Percentiles rank a stretch among this genome's conserved stretches.
Evolutionary conservation across 257 asterid genomes (phyloP).

Genomic region (Capsicum baccatum): DNA sequence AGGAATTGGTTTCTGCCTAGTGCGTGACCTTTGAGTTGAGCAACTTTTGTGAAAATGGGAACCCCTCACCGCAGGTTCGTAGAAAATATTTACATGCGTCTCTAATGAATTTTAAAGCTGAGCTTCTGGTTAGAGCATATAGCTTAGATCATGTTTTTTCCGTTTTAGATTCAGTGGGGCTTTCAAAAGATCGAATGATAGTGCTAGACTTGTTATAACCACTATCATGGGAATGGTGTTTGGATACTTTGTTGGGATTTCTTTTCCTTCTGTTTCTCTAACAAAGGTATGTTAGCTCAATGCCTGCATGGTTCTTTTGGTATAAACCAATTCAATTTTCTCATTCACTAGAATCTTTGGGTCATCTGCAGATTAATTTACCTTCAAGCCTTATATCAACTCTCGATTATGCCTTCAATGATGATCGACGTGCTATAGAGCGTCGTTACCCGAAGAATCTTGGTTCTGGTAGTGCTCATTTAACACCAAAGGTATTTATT

Average conservation of each 20-base stretch:
- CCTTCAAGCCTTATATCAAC: conserved; percentile 78
- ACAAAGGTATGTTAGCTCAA: conserved; percentile 63
- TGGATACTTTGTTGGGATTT: conserved; percentile 91
- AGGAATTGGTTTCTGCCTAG: conserved; percentile 58
- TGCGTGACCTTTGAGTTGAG: conserved; percentile 61
- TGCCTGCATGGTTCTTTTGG: neutral
- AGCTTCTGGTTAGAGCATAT: neutral
- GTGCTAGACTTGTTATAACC: conserved; percentile 74
- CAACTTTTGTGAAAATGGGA: conserved; percentile 70
- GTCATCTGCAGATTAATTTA: conserved; percentile 69
- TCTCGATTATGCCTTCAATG: conserved; percentile 61
- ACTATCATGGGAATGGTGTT: conserved; percentile 88
- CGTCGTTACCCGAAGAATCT: conserved; percentile 95
- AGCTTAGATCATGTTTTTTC: conserved; percentile 16
- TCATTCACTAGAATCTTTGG: conserved; percentile 29
- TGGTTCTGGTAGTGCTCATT: conserved; percentile 88
- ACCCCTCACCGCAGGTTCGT: conserved; percentile 79
- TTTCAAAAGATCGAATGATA: conserved; percentile 70
- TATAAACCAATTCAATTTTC: neutral
- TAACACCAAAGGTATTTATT: conserved; percentile 76
- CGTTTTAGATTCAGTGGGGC: conserved; percentile 65
- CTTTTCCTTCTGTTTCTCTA: conserved; percentile 87
- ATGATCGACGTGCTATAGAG: conserved; percentile 42
- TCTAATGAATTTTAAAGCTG: conserved; percentile 23
- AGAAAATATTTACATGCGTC: neutral